phyloP scores from a whole-genome alignment of 345 rosid species.

The Moricandia arvensis region DNA sequence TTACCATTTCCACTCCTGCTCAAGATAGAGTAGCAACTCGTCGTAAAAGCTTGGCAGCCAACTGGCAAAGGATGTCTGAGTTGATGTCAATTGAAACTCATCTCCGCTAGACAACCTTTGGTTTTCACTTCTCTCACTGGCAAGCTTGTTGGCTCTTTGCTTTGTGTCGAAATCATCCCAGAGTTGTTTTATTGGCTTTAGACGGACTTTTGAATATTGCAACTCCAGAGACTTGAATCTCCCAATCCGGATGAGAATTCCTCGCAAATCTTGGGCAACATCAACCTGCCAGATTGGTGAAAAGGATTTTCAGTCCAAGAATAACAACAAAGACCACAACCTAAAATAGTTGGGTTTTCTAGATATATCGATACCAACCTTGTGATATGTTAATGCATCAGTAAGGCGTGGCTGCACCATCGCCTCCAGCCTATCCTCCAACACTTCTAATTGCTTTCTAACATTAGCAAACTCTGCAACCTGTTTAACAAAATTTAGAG shows the following conservation, averaged over 20 bases:
- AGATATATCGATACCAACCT: slow-evolving; percentile 44
- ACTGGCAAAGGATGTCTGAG: slow-evolving; percentile 57
- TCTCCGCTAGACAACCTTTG: slow-evolving; percentile 52
- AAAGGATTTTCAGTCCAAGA: slow-evolving; percentile 18
- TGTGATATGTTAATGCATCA: slow-evolving; percentile 91
- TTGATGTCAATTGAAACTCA: slow-evolving; percentile 47
- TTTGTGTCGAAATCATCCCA: slow-evolving; percentile 92
- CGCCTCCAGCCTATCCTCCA: slow-evolving; percentile 87
- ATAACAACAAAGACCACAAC: slow-evolving; percentile 6
- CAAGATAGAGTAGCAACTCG: slow-evolving; percentile 88
- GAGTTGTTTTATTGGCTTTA: slow-evolving; percentile 76
- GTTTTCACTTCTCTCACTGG: slow-evolving; percentile 58
- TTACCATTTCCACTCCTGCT: slow-evolving; percentile 99
- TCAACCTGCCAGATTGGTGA: slow-evolving; percentile 59
- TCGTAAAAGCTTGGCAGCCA: slow-evolving; percentile 97
- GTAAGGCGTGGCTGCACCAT: slow-evolving; percentile 97
- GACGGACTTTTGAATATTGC: slow-evolving; percentile 85
- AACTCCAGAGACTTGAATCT: slow-evolving; percentile 87
- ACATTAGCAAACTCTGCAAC: slow-evolving; percentile 99
- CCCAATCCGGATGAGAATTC: slow-evolving; percentile 90
- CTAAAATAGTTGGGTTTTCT: neutral
- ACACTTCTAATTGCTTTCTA: slow-evolving; percentile 87
- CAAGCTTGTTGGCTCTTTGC: slow-evolving; percentile 56
- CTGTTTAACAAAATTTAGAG: slow-evolving; percentile 40
- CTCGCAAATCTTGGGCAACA: slow-evolving; percentile 87